phyloP scores from a whole-genome alignment of 108 stramenopile genomes.

The Nitzschia inconspicua region DNA sequence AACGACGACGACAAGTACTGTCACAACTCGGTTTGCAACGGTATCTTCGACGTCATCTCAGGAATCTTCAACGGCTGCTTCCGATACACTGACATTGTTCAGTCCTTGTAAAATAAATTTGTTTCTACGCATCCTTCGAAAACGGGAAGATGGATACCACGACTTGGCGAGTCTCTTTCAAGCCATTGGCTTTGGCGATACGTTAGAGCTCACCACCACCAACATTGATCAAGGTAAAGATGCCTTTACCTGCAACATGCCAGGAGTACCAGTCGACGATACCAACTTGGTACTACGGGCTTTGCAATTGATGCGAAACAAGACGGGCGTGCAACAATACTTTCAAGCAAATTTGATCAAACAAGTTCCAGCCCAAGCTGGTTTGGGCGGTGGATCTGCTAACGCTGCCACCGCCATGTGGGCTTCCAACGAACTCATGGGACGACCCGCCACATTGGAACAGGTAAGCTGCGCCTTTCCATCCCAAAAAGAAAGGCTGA shows the following conservation, averaged over 20 bases:
- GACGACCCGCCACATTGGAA: slow-evolving; percentile 77
- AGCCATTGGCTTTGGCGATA: slow-evolving; percentile 93
- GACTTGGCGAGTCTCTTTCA: slow-evolving; percentile 95
- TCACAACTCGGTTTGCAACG: no score
- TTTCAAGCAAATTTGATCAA: slow-evolving; percentile 88
- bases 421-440: slow-evolving; percentile 89
- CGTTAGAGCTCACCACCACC: slow-evolving; percentile 57
- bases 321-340: slow-evolving; percentile 56
- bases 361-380: slow-evolving; percentile 89
- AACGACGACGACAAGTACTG: background rate
- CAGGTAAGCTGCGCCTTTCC: no score
- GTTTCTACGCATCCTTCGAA: slow-evolving; percentile 93
- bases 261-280: slow-evolving; percentile 81
- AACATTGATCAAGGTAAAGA: slow-evolving; percentile 38
- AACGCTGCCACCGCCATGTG: slow-evolving; percentile 96
- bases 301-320: slow-evolving; percentile 81
- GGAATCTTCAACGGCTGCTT: background rate
- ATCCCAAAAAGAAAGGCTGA: no score
- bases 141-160: slow-evolving; percentile 89
- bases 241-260: slow-evolving; percentile 87
- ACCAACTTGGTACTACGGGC: slow-evolving; percentile 89
- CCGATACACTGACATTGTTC: slow-evolving; percentile 56
- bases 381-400: slow-evolving; percentile 91
- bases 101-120: slow-evolving; percentile 96
- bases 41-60: background rate